Evolutionary conservation across 371 early-diverging fungal genomes (phyloP).

Genomic region (Pancytospora epiphaga): DNA sequence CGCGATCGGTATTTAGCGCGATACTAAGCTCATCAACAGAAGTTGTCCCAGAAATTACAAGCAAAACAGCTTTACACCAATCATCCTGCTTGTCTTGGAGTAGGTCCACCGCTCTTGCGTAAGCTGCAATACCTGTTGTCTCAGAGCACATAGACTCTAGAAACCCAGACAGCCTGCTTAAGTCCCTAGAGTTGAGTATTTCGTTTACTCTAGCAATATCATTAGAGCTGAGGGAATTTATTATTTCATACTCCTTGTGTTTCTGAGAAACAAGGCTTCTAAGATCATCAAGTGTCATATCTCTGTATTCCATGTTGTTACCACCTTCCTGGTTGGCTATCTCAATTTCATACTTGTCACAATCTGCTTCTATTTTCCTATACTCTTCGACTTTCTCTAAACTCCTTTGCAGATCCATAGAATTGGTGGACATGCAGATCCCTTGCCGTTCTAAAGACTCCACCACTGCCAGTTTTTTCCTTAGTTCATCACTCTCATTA

Average conservation of each 20-base stretch:
- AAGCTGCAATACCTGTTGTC: background rate
- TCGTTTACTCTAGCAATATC: background rate
- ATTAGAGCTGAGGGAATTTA: background rate
- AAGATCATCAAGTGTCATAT: constrained; percentile 5
- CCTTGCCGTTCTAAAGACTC: background rate
- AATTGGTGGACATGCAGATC: background rate
- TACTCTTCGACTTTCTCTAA: background rate
- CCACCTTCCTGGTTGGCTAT: constrained; percentile 26
- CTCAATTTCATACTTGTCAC: constrained; percentile 29
- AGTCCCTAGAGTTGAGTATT: background rate
- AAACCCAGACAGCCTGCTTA: background rate
- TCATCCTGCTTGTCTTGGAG: background rate
- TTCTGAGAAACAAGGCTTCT: background rate
- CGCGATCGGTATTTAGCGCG: constrained; percentile 14
- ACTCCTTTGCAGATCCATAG: constrained; percentile 1
- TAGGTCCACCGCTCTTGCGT: background rate
- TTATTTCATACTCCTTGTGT: constrained; percentile 6
- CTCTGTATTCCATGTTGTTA: background rate
- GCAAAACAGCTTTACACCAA: background rate
- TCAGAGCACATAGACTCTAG: background rate
- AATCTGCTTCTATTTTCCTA: constrained; percentile 27
- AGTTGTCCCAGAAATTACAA: background rate
- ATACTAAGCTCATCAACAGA: constrained; percentile 27
- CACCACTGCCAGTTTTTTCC: background rate
- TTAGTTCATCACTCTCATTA: background rate